Evolutionary conservation across 306 rosid genomes (phyloP).

Genomic region (Rosa rugosa): DNA sequence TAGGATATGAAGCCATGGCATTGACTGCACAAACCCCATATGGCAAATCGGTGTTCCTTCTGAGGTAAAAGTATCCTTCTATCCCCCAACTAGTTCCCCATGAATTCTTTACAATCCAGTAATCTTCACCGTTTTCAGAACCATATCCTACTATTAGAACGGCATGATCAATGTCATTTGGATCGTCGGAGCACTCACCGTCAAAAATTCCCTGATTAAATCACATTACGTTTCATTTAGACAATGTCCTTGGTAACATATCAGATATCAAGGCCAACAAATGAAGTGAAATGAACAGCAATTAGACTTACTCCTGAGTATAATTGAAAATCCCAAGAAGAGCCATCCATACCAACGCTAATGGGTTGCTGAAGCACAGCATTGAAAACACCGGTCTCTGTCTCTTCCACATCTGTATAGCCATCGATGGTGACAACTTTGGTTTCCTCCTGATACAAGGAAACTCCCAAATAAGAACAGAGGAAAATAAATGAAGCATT

Average conservation of each 20-base stretch:
- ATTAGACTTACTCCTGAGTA: constrained; percentile 61
- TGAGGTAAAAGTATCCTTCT: constrained; percentile 58
- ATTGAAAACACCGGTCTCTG: constrained; percentile 57
- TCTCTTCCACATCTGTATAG: constrained; percentile 53
- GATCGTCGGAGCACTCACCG: constrained; percentile 70
- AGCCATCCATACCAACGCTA: constrained; percentile 68
- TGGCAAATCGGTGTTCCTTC: constrained; percentile 50
- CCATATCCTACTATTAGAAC: constrained; percentile 71
- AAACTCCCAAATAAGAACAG: constrained; percentile 3
- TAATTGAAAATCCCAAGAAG: constrained; percentile 65
- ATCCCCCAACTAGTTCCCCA: constrained; percentile 88
- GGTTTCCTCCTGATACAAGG: constrained; percentile 49
- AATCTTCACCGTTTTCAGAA: constrained; percentile 63
- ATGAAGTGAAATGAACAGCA: background rate
- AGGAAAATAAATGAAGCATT: background rate
- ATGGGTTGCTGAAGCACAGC: constrained; percentile 66
- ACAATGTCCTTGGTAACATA: background rate
- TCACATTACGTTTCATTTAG: background rate
- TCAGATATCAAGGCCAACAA: background rate
- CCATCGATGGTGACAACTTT: constrained; percentile 62
- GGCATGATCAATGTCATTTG: constrained; percentile 75
- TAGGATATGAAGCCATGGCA: constrained; percentile 76
- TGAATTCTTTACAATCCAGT: constrained; percentile 84
- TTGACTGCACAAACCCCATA: constrained; percentile 78
- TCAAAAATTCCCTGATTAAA: constrained; percentile 70